Evolutionary conservation across 441 rosid species (phyloP).

Genomic region (Biscutella laevigata): DNA sequence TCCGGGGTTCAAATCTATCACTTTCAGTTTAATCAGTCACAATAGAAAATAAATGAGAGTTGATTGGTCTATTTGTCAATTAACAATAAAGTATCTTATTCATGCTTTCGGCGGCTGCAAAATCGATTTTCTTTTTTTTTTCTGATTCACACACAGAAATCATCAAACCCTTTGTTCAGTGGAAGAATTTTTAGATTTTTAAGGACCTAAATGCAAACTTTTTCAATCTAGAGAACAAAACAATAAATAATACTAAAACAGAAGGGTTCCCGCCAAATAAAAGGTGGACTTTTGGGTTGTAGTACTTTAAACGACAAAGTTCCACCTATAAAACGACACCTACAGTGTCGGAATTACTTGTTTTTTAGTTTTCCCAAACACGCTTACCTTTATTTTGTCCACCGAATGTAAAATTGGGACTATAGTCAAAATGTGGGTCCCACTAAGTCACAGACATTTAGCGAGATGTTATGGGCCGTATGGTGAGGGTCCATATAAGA

Average conservation of each 20-base stretch:
- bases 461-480: neutral
- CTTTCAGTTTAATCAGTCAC: neutral
- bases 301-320: constrained; percentile 13
- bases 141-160: too few relatives aligned
- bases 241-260: neutral
- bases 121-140: neutral
- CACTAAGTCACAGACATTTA: neutral
- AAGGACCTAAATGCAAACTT: neutral
- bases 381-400: constrained; percentile 7
- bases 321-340: constrained; percentile 2
- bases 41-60: neutral
- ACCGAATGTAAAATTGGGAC: neutral
- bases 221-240: neutral
- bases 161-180: too few relatives aligned
- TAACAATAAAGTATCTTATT: constrained; percentile 3
- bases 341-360: neutral
- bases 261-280: constrained; percentile 13
- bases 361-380: constrained; percentile 17
- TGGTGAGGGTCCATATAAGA: neutral
- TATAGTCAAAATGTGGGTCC: constrained; percentile 12
- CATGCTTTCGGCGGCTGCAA: constrained; percentile 23
- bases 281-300: neutral
- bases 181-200: too few relatives aligned
- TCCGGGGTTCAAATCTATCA: neutral
- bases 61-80: neutral